Base-by-base conservation (phyloP, 176 grass and related monocot species). In the Aegilops speltoides region DNA sequence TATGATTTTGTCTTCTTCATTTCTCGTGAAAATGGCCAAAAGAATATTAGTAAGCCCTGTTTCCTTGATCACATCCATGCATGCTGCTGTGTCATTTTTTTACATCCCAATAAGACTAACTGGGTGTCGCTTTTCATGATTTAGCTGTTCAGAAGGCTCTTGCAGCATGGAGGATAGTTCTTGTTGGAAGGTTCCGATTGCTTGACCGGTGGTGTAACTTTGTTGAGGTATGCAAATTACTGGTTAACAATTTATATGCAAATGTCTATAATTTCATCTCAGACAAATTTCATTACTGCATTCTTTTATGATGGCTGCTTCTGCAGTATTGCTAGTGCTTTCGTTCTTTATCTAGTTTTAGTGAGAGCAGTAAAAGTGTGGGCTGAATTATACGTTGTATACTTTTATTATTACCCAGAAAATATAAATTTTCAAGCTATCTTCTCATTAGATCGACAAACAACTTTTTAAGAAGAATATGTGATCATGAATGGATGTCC, bases 1-100 rank as follows among this genome's bases (percentile, higher is more conserved):
- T 98, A 98, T 41, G 89, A 94, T 81, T 98, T 98, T 90, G 92
- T 93, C 87, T 98, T 98, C 88, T 96, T 98, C 85, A 88, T 96
- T 79, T 94, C 88, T 85, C 94, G 94, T 82, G 90, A 94, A 94
- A 93, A 91, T 88, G 92, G 94, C 52, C 94, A 98, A 76, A 98
- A 96, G 88, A 98, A 80, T 79, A 94, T 98, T 33, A 78, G 97
- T 98, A 96, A 98, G 91, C 80, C 84, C 77, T 16, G 72, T 36
- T 79, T 65, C 83, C 48, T 86, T 69, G 11, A 60, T 34, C 22
- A 79, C 80, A 36, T 79, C 70, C 38, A 77, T 82, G 7, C 6
- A 79, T 66, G 62, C 46, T 82, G 29, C 37, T 86, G 62, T 48
- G 77, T 74, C 54, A 69, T 71, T 67, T 52, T 52, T 28, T 71